phyloP scores from a whole-genome alignment of 129 eudicot species.

The Artemisia tridentata region DNA sequence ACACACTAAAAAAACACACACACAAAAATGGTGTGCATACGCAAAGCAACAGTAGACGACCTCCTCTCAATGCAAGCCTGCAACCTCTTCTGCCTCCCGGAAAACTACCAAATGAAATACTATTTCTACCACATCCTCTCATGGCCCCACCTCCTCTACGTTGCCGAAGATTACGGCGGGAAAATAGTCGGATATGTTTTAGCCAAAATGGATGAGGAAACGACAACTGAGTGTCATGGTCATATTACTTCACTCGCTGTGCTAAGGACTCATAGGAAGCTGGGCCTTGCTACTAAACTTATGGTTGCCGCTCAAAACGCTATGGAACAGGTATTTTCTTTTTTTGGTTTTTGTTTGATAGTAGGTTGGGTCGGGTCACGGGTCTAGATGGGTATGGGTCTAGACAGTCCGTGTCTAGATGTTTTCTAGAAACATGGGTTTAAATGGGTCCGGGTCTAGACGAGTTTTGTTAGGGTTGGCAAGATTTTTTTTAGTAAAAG shows the following conservation, averaged over 20 bases:
- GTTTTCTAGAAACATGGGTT: too few species aligned
- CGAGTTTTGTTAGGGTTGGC: too few species aligned
- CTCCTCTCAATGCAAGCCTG: constrained; percentile 85
- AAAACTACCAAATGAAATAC: constrained; percentile 93
- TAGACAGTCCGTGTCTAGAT: too few species aligned
- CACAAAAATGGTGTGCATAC: constrained; percentile 36
- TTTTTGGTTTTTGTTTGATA: not conserved
- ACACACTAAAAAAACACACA: too few species aligned
- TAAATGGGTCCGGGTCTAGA: too few species aligned
- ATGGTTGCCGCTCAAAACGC: constrained; percentile 94
- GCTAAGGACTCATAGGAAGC: constrained; percentile 67
- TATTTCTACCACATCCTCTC: constrained; percentile 84
- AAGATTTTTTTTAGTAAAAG: not conserved
- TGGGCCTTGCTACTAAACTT: constrained; percentile 89
- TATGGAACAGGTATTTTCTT: constrained; percentile 52
- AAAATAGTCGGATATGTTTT: constrained; percentile 79
- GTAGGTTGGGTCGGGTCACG: too few species aligned
- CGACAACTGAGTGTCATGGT: constrained; percentile 73
- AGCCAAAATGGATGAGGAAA: constrained; percentile 90
- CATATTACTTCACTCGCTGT: constrained; percentile 91
- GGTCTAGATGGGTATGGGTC: too few species aligned
- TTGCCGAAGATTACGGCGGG: constrained; percentile 89
- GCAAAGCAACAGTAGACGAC: constrained; percentile 85
- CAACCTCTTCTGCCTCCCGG: constrained; percentile 85
- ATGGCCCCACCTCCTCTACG: constrained; percentile 54